These are phyloP conservation scores for Kwoniella shandongensis DNA, from an alignment of 768 basidiomycete genomes.

Conservation along the genomic window DNA sequence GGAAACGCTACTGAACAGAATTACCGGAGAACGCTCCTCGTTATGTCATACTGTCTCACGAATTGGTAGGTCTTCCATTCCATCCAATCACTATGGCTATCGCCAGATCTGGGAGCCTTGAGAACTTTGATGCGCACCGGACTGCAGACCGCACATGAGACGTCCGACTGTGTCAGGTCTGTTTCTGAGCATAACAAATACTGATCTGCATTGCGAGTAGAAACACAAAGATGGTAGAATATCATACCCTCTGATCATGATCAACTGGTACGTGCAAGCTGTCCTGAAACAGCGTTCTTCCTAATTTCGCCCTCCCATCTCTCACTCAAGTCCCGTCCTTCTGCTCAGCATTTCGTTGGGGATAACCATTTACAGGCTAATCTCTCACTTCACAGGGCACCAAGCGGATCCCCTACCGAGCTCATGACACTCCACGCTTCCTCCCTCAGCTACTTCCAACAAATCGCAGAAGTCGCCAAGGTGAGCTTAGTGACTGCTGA, in stretches of 20 bases:
- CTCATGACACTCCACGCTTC: constrained; percentile 80
- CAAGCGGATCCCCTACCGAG: constrained; percentile 70
- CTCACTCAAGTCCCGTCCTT: no score
- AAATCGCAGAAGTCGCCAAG: constrained; percentile 58
- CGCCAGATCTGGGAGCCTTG: neutral
- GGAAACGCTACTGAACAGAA: constrained; percentile 58
- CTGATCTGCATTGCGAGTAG: constrained; percentile 16
- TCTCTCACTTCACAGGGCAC: constrained; percentile 58
- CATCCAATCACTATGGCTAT: neutral
- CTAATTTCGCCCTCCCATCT: no score
- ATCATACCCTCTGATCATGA: constrained; percentile 77
- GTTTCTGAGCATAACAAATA: no score
- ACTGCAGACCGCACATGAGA: no score
- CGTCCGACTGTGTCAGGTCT: no score
- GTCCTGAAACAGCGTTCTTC: no score
- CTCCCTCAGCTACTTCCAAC: constrained; percentile 72
- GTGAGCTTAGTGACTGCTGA: constrained; percentile 21
- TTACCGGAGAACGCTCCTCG: constrained; percentile 83
- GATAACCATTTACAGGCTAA: neutral
- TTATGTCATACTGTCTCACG: constrained; percentile 80
- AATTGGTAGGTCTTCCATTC: constrained; percentile 57
- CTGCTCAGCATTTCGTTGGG: no score
- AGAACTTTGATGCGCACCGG: no score
- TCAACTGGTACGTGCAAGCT: constrained; percentile 68
- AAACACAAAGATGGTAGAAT: constrained; percentile 76